Base-by-base conservation (phyloP, 148 eudicot genomes). In the Mesembryanthemum crystallinum region DNA sequence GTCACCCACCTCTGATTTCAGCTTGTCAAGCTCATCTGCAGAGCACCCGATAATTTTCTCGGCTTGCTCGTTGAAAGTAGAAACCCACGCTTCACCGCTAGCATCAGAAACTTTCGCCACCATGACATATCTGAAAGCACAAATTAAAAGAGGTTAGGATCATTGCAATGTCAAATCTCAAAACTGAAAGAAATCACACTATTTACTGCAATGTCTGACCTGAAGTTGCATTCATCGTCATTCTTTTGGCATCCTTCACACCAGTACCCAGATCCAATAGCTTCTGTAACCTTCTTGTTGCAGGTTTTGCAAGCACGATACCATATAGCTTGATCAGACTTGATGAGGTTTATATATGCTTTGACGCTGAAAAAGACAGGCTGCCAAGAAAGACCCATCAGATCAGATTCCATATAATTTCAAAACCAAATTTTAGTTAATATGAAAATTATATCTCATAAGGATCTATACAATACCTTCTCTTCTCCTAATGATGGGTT, bases 301-400 rank as follows among this genome's bases (percentile, higher is more conserved):
- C 99, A 96, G 1, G 94, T 89, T 87, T 88, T 88, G 82, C 99
- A 96, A 52, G 99, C 99, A 24, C 91, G 91, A 80, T 96, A 96
- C 90, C 91, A 96, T 97, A 96, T 88, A 24, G 89, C 71, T 63
- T 96, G 99, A 76, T 96, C 98, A 10, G 94, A 88, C 83, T 85
- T 92, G 33, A 96, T 91, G 75, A 86, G 76, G 80, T 97, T 96
- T 52, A 91, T 71, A 66, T 84, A 88, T 20, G 90, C 99, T 79
- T 82, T 91, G 14, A 88, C 49, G 85, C 83, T 88, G 83, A 88
- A 96, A 76, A 85, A 92, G 13, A 67, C 95, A 84, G 98, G 97
- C 99, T 95, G 90, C 74, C 52, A 59, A 59, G 68, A 64, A 66
- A 39, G 67, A 64, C 20, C 11, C 37, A 14, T 9, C 28, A 68